phyloP scores from a whole-genome alignment of 192 early-diverging fungal genomes.

The Tieghemiomyces parasiticus region DNA sequence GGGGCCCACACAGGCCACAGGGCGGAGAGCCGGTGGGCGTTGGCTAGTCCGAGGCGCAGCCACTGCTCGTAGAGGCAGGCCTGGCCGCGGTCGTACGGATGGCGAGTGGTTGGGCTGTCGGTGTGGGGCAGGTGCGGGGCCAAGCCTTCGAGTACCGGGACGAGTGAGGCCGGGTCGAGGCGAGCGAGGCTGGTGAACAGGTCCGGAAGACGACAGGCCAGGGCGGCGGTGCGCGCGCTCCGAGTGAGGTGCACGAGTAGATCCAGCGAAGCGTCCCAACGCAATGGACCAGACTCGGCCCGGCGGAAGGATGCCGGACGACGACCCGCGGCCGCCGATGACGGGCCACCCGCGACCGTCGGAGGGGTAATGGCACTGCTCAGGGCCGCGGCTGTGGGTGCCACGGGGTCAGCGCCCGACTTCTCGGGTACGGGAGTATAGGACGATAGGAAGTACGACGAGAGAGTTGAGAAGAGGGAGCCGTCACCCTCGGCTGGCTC shows the following conservation, averaged over 20 bases:
- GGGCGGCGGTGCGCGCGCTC: slow-evolving; percentile 3
- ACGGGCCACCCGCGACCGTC: neutral
- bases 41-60: slow-evolving; percentile 12
- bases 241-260: slow-evolving; percentile 8
- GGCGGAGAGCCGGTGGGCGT: slow-evolving; percentile 15
- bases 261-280: slow-evolving; percentile 9
- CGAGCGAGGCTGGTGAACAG: no score
- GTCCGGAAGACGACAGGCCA: no score
- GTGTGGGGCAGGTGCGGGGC: neutral
- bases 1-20: slow-evolving; percentile 47
- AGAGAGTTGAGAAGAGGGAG: slow-evolving; percentile 62
- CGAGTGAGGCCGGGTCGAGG: no score
- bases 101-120: slow-evolving; percentile 4
- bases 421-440: slow-evolving; percentile 28
- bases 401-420: slow-evolving; percentile 16
- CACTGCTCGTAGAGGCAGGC: slow-evolving; percentile 27
- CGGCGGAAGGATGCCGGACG: slow-evolving; percentile 39
- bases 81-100: slow-evolving; percentile 20
- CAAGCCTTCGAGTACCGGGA: no score
- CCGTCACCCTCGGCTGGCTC: slow-evolving; percentile 28
- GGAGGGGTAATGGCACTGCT: no score
- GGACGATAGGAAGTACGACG: slow-evolving; percentile 56
- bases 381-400: no score
- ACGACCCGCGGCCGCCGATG: slow-evolving; percentile 42
- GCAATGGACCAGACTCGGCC: neutral